These are phyloP conservation scores for Torulaspora microellipsoides DNA, from an alignment of 805 yeast genomes.

Conservation along the genomic window DNA sequence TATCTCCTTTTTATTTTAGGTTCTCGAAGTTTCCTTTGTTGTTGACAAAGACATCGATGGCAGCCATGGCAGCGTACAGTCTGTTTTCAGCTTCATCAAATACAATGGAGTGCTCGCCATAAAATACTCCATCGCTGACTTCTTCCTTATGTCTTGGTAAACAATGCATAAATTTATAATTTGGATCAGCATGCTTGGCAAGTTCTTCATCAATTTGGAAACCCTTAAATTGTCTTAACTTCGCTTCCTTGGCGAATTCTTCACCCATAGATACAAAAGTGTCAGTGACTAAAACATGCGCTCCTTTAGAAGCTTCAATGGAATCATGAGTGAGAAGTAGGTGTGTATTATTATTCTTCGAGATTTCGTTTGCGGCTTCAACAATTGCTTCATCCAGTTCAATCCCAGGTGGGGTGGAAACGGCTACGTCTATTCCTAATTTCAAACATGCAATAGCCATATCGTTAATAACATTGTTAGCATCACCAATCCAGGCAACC, in stretches of 20 bases:
- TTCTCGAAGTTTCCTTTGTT: slow-evolving; percentile 62
- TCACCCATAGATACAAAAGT: slow-evolving; percentile 99
- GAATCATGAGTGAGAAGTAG: slow-evolving; percentile 71
- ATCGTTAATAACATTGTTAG: slow-evolving; percentile 94
- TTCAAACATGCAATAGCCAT: slow-evolving; percentile 82
- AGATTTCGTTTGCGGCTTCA: slow-evolving; percentile 49
- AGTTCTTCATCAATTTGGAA: slow-evolving; percentile 76
- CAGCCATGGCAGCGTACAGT: slow-evolving; percentile 93
- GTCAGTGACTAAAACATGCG: slow-evolving; percentile 87
- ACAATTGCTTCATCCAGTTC: slow-evolving; percentile 55
- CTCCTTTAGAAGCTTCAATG: slow-evolving; percentile 59
- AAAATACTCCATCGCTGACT: slow-evolving; percentile 89
- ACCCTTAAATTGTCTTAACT: slow-evolving; percentile 76
- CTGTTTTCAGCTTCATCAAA: slow-evolving; percentile 96
- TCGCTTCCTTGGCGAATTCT: slow-evolving; percentile 68
- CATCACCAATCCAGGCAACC: slow-evolving; percentile 94
- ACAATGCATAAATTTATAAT: slow-evolving; percentile 96
- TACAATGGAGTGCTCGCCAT: slow-evolving; percentile 76
- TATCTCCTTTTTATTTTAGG: slow-evolving; percentile 5
- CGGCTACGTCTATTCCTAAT: slow-evolving; percentile 73
- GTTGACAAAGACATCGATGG: slow-evolving; percentile 80
- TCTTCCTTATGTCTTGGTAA: slow-evolving; percentile 94
- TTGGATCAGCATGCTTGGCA: slow-evolving; percentile 54
- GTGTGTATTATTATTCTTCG: slow-evolving; percentile 45
- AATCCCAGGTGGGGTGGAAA: slow-evolving; percentile 80